A percentile compares a stretch with the other conserved stretches of the same genome.
Evolutionary conservation across 768 basidiomycete genomes (phyloP).

Genomic region (Rhizopogon vulgaris): DNA sequence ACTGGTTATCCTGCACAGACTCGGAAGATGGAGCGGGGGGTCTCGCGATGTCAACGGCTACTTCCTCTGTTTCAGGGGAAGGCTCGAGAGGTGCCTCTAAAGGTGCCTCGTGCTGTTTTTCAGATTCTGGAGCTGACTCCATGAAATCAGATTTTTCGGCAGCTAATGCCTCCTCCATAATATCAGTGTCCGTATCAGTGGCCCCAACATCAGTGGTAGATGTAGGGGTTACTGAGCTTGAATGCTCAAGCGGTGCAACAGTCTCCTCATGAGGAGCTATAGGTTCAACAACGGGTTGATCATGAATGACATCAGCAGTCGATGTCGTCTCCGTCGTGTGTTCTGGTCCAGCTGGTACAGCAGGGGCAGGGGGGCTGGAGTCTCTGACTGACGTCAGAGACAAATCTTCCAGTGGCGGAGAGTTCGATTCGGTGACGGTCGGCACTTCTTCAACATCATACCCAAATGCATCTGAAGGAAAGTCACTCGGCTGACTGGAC

Average conservation of each 20-base stretch:
- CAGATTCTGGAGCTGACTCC: not conserved
- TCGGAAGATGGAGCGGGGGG: not conserved
- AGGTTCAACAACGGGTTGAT: not conserved
- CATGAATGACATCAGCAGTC: not conserved
- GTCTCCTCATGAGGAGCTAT: not conserved
- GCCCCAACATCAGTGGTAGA: not conserved
- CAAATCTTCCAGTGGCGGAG: conserved; percentile 23
- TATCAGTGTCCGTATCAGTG: not conserved
- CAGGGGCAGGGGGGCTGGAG: conserved; percentile 1
- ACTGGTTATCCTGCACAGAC: not conserved
- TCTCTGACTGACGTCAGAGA: conserved; percentile 22
- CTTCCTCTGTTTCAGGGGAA: conserved; percentile 5
- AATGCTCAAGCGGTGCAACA: not conserved
- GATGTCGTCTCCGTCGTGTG: not conserved
- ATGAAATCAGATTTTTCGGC: conserved; percentile 7
- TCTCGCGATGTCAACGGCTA: not conserved
- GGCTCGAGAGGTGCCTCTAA: conserved; percentile 1
- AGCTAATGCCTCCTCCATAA: conserved; percentile 3
- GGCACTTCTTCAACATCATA: conserved; percentile 19
- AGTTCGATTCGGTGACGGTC: conserved; percentile 12
- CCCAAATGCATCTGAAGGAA: conserved; percentile 5
- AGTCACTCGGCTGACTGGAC: conserved; percentile 4
- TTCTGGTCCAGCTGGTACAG: conserved; percentile 1
- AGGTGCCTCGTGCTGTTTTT: conserved; percentile 1
- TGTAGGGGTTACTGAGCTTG: not conserved